These are phyloP conservation scores for Domatiomyces globalis DNA, from an alignment of 2,329 filamentous ascomycete species.

Conservation along the genomic window DNA sequence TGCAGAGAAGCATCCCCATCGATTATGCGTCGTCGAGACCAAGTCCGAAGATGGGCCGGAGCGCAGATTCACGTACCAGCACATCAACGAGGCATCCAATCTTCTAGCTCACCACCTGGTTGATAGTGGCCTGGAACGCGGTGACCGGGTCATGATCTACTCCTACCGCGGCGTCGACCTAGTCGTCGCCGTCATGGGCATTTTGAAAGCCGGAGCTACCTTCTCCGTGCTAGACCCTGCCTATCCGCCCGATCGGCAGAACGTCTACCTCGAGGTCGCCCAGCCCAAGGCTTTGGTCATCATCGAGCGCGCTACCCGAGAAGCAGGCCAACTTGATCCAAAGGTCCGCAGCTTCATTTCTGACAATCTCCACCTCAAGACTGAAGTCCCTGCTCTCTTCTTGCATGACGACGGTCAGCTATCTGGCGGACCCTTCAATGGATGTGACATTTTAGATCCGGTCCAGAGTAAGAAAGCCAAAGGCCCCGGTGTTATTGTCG, in stretches of 20 bases:
- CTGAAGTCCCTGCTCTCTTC: conserved; percentile 58
- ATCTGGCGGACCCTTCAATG: conserved; percentile 51
- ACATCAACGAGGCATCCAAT: conserved; percentile 78
- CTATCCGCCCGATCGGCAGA: conserved; percentile 68
- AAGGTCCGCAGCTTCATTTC: conserved; percentile 55
- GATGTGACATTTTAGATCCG: conserved; percentile 51
- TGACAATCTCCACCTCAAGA: conserved; percentile 56
- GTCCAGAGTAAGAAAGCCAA: conserved; percentile 39
- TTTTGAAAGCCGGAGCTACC: conserved; percentile 43
- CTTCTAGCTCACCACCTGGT: conserved; percentile 65
- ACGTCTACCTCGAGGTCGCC: conserved; percentile 70
- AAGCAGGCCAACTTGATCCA: conserved; percentile 48
- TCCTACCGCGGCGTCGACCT: conserved; percentile 69
- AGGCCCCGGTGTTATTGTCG: conserved; percentile 60
- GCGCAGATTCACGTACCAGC: conserved; percentile 63
- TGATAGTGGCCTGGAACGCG: conserved; percentile 55
- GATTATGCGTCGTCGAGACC: conserved; percentile 55
- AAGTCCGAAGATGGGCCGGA: conserved; percentile 37
- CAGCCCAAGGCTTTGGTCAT: conserved; percentile 57
- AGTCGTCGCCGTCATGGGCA: conserved; percentile 69
- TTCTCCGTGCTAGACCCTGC: conserved; percentile 58
- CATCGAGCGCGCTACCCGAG: conserved; percentile 57
- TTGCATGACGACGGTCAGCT: conserved; percentile 58
- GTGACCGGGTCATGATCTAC: conserved; percentile 89
- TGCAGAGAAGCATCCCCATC: conserved; percentile 54